Conservation (phyloP, 768 basidiomycete species). For the Polyporus arcularius region DNA sequence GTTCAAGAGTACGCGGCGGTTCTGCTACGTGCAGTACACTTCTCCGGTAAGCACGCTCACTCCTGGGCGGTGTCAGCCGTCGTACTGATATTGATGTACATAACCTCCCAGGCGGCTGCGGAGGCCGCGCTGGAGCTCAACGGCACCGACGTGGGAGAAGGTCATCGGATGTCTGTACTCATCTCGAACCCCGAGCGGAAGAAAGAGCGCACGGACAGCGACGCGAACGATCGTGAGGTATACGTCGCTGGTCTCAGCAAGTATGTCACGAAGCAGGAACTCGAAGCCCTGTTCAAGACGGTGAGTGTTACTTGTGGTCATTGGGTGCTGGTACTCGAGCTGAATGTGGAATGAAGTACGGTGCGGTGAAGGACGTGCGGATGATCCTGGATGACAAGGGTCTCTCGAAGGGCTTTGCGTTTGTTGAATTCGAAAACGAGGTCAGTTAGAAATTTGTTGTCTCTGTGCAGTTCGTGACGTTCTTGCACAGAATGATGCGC, state of each 20-base stretch:
- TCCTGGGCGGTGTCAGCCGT: background rate
- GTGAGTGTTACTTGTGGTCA: slow-evolving; percentile 46
- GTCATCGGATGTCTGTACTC: slow-evolving; percentile 69
- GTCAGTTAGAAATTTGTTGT: slow-evolving; percentile 37
- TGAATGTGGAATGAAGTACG: slow-evolving; percentile 55
- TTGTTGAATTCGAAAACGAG: slow-evolving; percentile 86
- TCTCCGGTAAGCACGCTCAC: slow-evolving; percentile 64
- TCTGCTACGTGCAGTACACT: slow-evolving; percentile 93
- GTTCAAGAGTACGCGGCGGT: slow-evolving; percentile 86
- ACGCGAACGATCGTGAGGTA: slow-evolving; percentile 80
- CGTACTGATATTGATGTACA: background rate
- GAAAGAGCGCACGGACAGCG: slow-evolving; percentile 87
- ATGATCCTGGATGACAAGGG: slow-evolving; percentile 73
- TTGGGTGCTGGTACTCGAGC: background rate
- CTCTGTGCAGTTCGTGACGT: background rate
- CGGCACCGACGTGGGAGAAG: slow-evolving; percentile 71
- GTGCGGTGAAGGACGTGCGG: slow-evolving; percentile 77
- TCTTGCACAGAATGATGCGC: slow-evolving; percentile 61
- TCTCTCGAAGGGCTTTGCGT: slow-evolving; percentile 82
- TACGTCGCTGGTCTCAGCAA: slow-evolving; percentile 87
- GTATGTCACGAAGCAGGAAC: slow-evolving; percentile 74
- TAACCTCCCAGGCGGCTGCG: slow-evolving; percentile 53
- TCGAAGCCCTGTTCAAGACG: slow-evolving; percentile 75
- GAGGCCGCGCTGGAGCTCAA: slow-evolving; percentile 79
- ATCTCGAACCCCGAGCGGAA: slow-evolving; percentile 90